Evolutionary conservation across 1,284 basidiomycete species (phyloP).

Genomic region (Malassezia globosa): DNA sequence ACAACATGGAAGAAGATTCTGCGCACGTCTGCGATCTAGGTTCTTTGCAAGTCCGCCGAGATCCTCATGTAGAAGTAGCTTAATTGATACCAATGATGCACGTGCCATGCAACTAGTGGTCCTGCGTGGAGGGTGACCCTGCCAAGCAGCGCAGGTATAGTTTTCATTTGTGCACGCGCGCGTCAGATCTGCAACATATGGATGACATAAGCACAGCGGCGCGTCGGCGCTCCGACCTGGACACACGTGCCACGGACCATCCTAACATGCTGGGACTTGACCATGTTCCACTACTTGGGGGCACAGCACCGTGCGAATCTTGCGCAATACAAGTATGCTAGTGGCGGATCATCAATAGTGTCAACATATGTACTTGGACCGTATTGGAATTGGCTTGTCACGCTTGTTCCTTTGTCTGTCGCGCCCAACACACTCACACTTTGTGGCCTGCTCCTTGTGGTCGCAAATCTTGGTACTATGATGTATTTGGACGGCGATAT

Average conservation of each 20-base stretch:
- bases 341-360: constrained; percentile 52
- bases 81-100: too few species aligned
- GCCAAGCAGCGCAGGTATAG: too few species aligned
- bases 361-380: constrained; percentile 73
- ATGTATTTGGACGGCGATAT: constrained; percentile 47
- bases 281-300: constrained; percentile 47
- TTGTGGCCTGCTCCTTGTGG: constrained; percentile 65
- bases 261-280: too few species aligned
- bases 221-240: background rate
- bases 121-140: too few species aligned
- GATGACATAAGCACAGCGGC: background rate
- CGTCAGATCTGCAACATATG: background rate
- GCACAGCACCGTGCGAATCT: constrained; percentile 50
- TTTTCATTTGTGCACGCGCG: background rate
- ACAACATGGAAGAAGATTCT: background rate
- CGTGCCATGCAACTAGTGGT: background rate
- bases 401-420: constrained; percentile 70
- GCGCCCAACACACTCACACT: constrained; percentile 66
- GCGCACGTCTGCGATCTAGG: constrained; percentile 2
- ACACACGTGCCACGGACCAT: background rate
- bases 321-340: constrained; percentile 55
- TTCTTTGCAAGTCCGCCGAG: constrained; percentile 4
- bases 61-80: background rate
- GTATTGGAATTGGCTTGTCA: constrained; percentile 91
- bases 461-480: constrained; percentile 72